Conservation (phyloP, 2,329 filamentous ascomycete genomes). For the Metarhizium sp. region DNA sequence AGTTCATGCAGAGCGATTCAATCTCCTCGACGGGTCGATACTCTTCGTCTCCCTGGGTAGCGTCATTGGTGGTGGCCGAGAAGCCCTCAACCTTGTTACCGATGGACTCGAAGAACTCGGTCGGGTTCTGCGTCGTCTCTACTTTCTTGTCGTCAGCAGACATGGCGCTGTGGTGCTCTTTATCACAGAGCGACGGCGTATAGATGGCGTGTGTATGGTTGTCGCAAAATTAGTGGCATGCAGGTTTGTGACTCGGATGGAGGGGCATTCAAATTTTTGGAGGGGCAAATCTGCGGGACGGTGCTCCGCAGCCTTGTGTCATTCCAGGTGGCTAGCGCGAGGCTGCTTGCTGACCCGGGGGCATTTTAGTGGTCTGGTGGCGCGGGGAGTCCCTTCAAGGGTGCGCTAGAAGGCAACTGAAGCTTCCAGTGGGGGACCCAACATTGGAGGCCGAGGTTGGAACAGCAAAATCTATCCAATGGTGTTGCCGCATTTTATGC, state of each 20-base stretch:
- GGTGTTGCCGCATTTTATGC: background rate
- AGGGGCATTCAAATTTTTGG: conserved; percentile 13
- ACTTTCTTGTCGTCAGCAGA: conserved; percentile 27
- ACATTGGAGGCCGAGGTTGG: background rate
- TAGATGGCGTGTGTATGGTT: background rate
- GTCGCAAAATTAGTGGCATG: background rate
- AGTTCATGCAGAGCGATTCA: conserved; percentile 82
- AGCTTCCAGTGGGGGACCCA: background rate
- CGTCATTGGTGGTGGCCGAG: conserved; percentile 27
- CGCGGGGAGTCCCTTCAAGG: background rate
- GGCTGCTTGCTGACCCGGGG: no score
- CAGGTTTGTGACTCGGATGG: conserved; percentile 5
- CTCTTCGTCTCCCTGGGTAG: conserved; percentile 32
- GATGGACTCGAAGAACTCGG: conserved; percentile 53
- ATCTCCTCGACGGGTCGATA: conserved; percentile 54
- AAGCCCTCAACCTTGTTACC: conserved; percentile 51
- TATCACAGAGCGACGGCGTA: conserved; percentile 8
- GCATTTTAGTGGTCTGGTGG: background rate
- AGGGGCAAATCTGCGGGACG: conserved; percentile 11
- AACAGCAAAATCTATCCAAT: background rate
- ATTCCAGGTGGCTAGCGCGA: background rate
- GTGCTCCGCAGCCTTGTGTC: conserved; percentile 3
- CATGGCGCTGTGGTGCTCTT: conserved; percentile 24
- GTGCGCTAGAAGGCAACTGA: background rate
- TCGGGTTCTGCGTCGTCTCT: conserved; percentile 27